phyloP scores from a whole-genome alignment of 163 green algal genomes.

The Prototheca stagnorum region DNA sequence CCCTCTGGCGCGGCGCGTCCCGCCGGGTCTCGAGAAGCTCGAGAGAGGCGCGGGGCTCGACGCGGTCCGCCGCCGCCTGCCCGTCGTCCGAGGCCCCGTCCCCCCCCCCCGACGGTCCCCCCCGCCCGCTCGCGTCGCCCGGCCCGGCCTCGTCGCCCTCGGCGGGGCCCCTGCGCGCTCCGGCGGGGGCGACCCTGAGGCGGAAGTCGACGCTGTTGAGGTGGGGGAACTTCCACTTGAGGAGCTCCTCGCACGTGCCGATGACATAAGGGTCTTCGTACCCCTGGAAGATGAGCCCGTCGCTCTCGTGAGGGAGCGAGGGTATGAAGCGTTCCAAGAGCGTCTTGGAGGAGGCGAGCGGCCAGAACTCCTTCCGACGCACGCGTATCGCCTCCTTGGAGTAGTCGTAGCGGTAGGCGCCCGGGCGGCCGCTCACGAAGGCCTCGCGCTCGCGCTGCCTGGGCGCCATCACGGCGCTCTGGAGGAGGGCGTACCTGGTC shows the following conservation, averaged over 20 bases:
- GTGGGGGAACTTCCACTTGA: conserved; percentile 95
- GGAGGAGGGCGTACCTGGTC: conserved; percentile 38
- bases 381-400: conserved; percentile 59
- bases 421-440: conserved; percentile 9
- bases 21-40: conserved; percentile 18
- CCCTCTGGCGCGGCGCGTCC: not conserved
- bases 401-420: conserved; percentile 37
- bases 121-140: too few species aligned
- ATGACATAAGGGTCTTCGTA: conserved; percentile 61
- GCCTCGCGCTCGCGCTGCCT: conserved; percentile 25
- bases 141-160: too few species aligned
- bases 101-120: too few species aligned
- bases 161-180: too few species aligned
- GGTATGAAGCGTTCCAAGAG: conserved; percentile 67
- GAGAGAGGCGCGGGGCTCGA: conserved; percentile 1
- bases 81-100: not conserved
- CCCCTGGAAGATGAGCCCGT: conserved; percentile 87
- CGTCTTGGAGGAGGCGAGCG: conserved; percentile 33
- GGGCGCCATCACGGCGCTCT: conserved; percentile 33
- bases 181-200: conserved; percentile 19
- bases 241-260: conserved; percentile 66
- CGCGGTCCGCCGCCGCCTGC: not conserved
- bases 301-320: conserved; percentile 68
- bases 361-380: conserved; percentile 80
- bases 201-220: conserved; percentile 95